Evolutionary conservation across 23 red algal species (phyloP), one percentile per base, ranked within the genome.

Genomic region (Gracilaria caudata): DNA sequence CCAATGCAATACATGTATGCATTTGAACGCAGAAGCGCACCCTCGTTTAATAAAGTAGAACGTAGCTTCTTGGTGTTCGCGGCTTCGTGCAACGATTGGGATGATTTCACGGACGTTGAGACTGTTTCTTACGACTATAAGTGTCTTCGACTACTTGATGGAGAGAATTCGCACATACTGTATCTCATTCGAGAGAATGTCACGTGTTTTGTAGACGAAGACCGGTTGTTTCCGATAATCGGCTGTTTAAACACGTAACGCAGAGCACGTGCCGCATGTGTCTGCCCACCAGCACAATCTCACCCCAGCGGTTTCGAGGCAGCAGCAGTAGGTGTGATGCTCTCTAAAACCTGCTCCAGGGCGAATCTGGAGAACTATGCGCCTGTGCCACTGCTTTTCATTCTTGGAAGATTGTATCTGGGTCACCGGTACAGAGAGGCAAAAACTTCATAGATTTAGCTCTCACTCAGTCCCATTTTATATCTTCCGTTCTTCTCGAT

Each of bases 231-330:
- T 75, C 37, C 40, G 43, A 29, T 28, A 25, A 49, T 46, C 70
- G 70, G 70, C 70, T 75, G 70, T 75, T 75, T 75, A 75, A 75
- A 75, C 70, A 75, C 60, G 60, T 23, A 28, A 32, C 21, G 34
- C 34, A 71, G 37, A 41, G 34, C 10, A 75, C 12, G n/a, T 19
- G 39, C 35, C 33, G 26, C 37, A 29, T 75, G 70, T 5, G 25
- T 43, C 70, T 25, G 4, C 47, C 70, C 29, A 29, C 25, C 26
- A 17, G 61, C 26, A 63, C 7, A 3, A 23, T 28, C 57, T 7
- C 5, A 16, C 8, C 60, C 25, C 25, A 23, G 60, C 60, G 60
- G 60, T 65, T 65, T 75, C 70, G 70, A 7, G 1, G 43, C n/a
- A 36, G 37, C 70, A 45, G 66, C 64, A 43, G 66, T 4, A 1